phyloP scores from a whole-genome alignment of 371 early-diverging fungal genomes.

The Rhizopus arrhizus region DNA sequence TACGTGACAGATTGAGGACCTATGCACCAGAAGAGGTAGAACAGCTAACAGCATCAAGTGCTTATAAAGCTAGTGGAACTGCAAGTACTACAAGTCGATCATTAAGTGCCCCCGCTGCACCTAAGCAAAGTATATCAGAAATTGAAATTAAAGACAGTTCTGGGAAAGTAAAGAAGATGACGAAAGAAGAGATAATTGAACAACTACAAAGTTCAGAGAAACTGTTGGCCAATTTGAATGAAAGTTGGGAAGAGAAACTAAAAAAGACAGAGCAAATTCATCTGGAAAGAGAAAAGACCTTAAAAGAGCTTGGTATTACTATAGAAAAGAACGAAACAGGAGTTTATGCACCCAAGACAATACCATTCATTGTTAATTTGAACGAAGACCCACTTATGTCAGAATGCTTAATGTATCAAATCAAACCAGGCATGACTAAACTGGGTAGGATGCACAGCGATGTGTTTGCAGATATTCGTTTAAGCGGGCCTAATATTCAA shows the following conservation, averaged over 20 bases:
- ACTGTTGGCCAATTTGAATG: slow-evolving; percentile 78
- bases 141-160: slow-evolving; percentile 54
- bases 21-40: slow-evolving; percentile 64
- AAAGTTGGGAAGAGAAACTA: slow-evolving; percentile 87
- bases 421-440: slow-evolving; percentile 75
- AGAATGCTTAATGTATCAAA: slow-evolving; percentile 86
- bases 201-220: slow-evolving; percentile 88
- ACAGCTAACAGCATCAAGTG: slow-evolving; percentile 41
- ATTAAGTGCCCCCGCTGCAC: slow-evolving; percentile 2
- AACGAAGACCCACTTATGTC: slow-evolving; percentile 91
- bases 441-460: slow-evolving; percentile 68
- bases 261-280: slow-evolving; percentile 77
- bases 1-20: slow-evolving; percentile 65
- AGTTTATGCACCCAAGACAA: slow-evolving; percentile 78
- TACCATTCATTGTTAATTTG: slow-evolving; percentile 87
- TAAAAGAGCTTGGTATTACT: slow-evolving; percentile 82
- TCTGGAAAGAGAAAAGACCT: slow-evolving; percentile 69
- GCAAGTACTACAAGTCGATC: slow-evolving; percentile 3
- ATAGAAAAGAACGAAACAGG: slow-evolving; percentile 79
- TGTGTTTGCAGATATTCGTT: slow-evolving; percentile 65
- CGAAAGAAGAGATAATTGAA: slow-evolving; percentile 70
- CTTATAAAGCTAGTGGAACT: slow-evolving; percentile 26
- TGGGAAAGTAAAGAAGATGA: slow-evolving; percentile 56
- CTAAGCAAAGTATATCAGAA: slow-evolving; percentile 22
- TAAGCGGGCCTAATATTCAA: slow-evolving; percentile 72